A percentile compares a stretch with the other conserved stretches of the same genome.
These are phyloP conservation scores for Syzygium aqueum DNA, from an alignment of 345 rosid genomes.

Conservation along the genomic window DNA sequence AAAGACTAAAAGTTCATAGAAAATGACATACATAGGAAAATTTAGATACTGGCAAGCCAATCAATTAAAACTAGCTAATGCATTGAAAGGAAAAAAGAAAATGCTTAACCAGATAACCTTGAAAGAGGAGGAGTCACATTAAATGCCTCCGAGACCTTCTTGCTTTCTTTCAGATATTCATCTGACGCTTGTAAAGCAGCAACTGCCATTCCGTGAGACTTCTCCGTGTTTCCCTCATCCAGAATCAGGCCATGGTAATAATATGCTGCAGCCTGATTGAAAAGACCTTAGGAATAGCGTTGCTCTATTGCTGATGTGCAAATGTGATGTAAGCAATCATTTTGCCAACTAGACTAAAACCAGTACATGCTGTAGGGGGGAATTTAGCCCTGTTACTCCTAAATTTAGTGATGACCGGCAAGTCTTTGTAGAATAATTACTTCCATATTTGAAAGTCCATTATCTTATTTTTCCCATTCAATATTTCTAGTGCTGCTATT, in stretches of 20 bases:
- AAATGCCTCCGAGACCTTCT: constrained; percentile 69
- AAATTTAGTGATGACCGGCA: background rate
- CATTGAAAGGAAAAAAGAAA: background rate
- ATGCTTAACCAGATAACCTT: constrained; percentile 35
- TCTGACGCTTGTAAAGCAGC: constrained; percentile 98
- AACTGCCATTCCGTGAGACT: constrained; percentile 90
- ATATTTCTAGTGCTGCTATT: background rate
- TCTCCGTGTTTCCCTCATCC: constrained; percentile 96
- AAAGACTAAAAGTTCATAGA: background rate
- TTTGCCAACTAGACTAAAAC: background rate
- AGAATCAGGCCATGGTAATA: constrained; percentile 97
- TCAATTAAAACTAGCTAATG: background rate
- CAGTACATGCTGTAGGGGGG: background rate
- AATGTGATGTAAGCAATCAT: background rate
- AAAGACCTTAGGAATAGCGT: background rate
- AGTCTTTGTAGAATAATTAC: background rate
- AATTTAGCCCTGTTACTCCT: background rate
- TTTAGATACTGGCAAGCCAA: background rate
- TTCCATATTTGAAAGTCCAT: background rate
- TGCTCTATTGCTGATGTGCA: background rate
- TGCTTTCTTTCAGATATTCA: constrained; percentile 82
- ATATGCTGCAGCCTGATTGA: constrained; percentile 90
- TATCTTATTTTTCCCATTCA: background rate
- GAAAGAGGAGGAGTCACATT: constrained; percentile 66
- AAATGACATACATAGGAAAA: background rate